Conservation (phyloP, 2,329 filamentous ascomycete species). For the Verticillium nonalfalfae region DNA sequence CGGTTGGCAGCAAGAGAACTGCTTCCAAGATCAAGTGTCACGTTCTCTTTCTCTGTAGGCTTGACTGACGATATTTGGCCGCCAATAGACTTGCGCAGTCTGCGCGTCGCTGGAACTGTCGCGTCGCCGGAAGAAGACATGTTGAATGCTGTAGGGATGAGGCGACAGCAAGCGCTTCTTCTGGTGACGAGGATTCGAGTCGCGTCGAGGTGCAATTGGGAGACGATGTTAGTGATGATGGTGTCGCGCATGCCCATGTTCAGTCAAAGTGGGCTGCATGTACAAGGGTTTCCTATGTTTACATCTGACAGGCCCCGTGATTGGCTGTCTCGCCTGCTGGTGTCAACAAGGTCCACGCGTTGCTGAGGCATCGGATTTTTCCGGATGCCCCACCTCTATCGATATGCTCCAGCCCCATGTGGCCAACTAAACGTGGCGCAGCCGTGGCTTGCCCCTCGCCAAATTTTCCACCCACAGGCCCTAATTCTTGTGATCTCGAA, state of each 20-base stretch:
- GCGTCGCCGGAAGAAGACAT: conserved; percentile 35
- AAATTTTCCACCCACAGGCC: conserved; percentile 8
- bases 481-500: not conserved
- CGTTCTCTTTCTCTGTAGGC: conserved; percentile 69
- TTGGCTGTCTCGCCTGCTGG: conserved; percentile 2
- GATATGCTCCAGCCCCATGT: not conserved
- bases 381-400: not conserved
- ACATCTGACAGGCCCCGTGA: not conserved
- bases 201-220: conserved; percentile 1
- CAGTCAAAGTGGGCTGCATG: conserved; percentile 7
- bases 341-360: conserved; percentile 10
- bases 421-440: not conserved
- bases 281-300: conserved; percentile 8
- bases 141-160: not conserved
- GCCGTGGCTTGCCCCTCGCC: conserved; percentile 4
- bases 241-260: conserved; percentile 14
- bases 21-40: conserved; percentile 58
- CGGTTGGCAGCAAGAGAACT: conserved; percentile 40
- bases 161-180: conserved; percentile 6
- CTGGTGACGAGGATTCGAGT: conserved; percentile 9
- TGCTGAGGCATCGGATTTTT: conserved; percentile 8
- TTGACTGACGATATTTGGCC: conserved; percentile 5
- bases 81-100: conserved; percentile 67
- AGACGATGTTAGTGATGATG: conserved; percentile 5
- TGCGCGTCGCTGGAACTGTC: conserved; percentile 50